Evolutionary conservation across 2,329 filamentous ascomycete species (phyloP).

Genomic region (Diaporthe sp.): DNA sequence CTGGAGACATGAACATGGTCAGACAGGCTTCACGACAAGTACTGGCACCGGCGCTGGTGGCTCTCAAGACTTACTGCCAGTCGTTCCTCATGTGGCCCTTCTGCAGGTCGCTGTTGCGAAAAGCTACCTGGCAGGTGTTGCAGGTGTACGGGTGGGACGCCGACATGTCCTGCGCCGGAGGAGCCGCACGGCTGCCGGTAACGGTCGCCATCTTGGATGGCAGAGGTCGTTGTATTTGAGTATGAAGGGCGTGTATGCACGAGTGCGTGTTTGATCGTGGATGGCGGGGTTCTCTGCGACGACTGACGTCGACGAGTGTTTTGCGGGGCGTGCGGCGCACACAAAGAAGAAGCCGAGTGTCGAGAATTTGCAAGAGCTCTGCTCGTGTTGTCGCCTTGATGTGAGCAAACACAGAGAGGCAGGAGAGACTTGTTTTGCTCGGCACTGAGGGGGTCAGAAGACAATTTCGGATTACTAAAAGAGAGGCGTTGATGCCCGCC

Average conservation of each 20-base stretch:
- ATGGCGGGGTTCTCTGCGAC: constrained; percentile 14
- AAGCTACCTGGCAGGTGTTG: constrained; percentile 98
- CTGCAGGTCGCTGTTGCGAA: constrained; percentile 92
- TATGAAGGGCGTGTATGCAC: not conserved
- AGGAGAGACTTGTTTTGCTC: not conserved
- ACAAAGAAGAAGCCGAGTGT: not conserved
- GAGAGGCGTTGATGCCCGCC: not conserved
- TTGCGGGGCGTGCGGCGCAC: not conserved
- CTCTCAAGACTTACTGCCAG: constrained; percentile 82
- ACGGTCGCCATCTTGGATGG: constrained; percentile 60
- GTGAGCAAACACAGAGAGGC: not conserved
- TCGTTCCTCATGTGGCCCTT: constrained; percentile 97
- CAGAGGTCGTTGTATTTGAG: not conserved
- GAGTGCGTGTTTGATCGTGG: not conserved
- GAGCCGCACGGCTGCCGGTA: constrained; percentile 47
- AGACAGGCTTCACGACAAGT: constrained; percentile 24
- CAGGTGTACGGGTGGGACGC: constrained; percentile 91
- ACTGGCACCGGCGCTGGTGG: not conserved
- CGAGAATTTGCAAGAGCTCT: not conserved
- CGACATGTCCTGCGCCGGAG: constrained; percentile 45
- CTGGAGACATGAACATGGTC: constrained; percentile 53
- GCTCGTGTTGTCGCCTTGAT: not conserved
- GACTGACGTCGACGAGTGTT: not conserved
- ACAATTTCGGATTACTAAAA: constrained; percentile 31
- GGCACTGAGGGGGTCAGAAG: not conserved